Evolutionary conservation across 139 green algal species (phyloP).

Genomic region (Chlamydomonas applanata): DNA sequence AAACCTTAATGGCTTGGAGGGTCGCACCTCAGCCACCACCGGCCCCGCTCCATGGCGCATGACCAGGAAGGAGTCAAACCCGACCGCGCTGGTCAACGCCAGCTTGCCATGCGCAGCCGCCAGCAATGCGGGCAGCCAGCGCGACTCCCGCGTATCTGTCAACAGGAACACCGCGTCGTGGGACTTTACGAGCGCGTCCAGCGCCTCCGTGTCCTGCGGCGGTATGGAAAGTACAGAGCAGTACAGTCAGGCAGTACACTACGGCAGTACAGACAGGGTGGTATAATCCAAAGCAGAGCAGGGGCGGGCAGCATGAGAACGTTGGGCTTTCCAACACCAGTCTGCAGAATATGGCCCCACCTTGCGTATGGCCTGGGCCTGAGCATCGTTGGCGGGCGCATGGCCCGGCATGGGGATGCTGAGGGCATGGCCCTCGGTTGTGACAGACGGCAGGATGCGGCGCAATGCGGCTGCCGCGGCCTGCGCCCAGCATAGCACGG

Average conservation of each 20-base stretch:
- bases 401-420: conserved; percentile 93
- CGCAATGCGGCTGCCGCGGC: conserved; percentile 80
- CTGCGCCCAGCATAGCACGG: not conserved
- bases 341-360: conserved; percentile 18
- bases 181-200: conserved; percentile 61
- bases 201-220: conserved; percentile 30
- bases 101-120: conserved; percentile 55
- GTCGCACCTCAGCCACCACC: not conserved
- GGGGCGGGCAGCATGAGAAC: too few relatives aligned
- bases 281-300: too few relatives aligned
- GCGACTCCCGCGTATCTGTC: conserved; percentile 92
- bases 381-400: conserved; percentile 29
- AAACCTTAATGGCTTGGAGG: too few relatives aligned
- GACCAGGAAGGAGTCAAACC: conserved; percentile 87
- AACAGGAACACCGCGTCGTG: conserved; percentile 94
- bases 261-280: too few relatives aligned
- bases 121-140: conserved; percentile 91
- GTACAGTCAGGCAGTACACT: too few relatives aligned
- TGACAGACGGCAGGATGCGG: conserved; percentile 66
- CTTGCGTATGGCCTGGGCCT: conserved; percentile 27
- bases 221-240: too few relatives aligned
- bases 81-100: conserved; percentile 89
- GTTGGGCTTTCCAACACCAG: too few relatives aligned
- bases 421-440: conserved; percentile 52
- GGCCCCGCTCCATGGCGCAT: conserved; percentile 59